Percentiles rank a stretch among this genome's conserved stretches.
Evolutionary conservation across 2,329 filamentous ascomycete species (phyloP).

Genomic region (Stagonosporopsis vannaccii): DNA sequence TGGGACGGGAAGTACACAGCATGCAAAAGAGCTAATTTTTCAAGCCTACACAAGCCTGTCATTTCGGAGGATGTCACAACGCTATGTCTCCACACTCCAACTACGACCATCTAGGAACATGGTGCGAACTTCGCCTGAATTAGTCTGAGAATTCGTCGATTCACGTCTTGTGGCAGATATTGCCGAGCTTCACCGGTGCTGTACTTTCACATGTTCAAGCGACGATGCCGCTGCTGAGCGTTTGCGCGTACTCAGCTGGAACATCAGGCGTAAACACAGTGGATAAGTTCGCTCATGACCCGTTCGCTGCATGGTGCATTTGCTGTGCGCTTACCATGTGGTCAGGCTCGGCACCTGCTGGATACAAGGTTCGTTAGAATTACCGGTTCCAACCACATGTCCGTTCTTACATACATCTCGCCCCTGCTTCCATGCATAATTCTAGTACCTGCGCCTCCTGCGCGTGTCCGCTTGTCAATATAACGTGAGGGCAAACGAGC

Average conservation of each 20-base stretch:
- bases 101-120: constrained; percentile 1
- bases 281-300: constrained; percentile 4
- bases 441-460: constrained; percentile 22
- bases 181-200: constrained; percentile 8
- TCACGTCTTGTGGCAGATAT: neutral
- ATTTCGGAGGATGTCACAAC: neutral
- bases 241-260: neutral
- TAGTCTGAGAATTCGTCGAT: neutral
- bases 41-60: neutral
- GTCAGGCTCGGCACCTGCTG: constrained; percentile 7
- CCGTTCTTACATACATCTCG: constrained; percentile 12
- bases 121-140: constrained; percentile 4
- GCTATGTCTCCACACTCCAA: neutral
- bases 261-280: neutral
- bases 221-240: constrained; percentile 3
- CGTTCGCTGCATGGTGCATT: neutral
- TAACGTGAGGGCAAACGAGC: constrained; percentile 4
- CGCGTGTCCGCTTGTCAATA: constrained; percentile 11
- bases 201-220: constrained; percentile 2
- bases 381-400: constrained; percentile 13
- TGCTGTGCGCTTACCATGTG: neutral
- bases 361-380: constrained; percentile 18
- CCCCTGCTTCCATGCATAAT: constrained; percentile 17
- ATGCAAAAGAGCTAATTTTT: neutral
- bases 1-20: neutral